Evolutionary conservation across 2,329 filamentous ascomycete species (phyloP).

Genomic region (Beauveria rudraprayagi): DNA sequence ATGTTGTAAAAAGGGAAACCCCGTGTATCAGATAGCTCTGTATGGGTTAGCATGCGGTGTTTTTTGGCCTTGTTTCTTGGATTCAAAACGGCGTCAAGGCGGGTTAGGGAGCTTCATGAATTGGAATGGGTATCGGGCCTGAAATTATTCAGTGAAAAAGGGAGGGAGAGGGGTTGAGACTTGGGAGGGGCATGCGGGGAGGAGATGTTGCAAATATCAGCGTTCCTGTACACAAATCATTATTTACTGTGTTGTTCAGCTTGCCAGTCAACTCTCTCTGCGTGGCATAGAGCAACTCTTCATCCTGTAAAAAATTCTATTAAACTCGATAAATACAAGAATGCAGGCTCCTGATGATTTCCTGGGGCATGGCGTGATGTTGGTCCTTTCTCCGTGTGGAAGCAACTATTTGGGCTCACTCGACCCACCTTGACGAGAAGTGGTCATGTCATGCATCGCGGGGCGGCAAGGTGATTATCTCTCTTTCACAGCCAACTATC

Average conservation of each 20-base stretch:
- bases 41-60: slow-evolving; percentile 8
- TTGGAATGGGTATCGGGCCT: slow-evolving; percentile 5
- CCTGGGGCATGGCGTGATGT: not conserved
- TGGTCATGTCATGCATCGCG: not conserved
- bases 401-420: not conserved
- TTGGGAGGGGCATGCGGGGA: not conserved
- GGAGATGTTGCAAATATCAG: not conserved
- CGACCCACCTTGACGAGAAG: not conserved
- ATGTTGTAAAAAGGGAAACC: slow-evolving; percentile 5
- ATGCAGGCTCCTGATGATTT: not conserved
- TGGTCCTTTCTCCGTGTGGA: not conserved
- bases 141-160: not conserved
- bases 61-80: slow-evolving; percentile 9
- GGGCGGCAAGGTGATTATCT: not conserved
- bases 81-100: slow-evolving; percentile 8
- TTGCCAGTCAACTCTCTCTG: not conserved
- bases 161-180: not conserved
- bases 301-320: too few species aligned
- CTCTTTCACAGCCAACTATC: not conserved
- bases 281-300: too few species aligned
- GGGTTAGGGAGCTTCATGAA: slow-evolving; percentile 5
- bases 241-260: not conserved
- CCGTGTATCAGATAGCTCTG: slow-evolving; percentile 5
- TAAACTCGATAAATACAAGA: too few species aligned
- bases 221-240: slow-evolving; percentile 2